A percentile compares a stretch with the other conserved stretches of the same genome.
phyloP scores from a whole-genome alignment of 768 basidiomycete genomes.

The Lentinus brumalis region DNA sequence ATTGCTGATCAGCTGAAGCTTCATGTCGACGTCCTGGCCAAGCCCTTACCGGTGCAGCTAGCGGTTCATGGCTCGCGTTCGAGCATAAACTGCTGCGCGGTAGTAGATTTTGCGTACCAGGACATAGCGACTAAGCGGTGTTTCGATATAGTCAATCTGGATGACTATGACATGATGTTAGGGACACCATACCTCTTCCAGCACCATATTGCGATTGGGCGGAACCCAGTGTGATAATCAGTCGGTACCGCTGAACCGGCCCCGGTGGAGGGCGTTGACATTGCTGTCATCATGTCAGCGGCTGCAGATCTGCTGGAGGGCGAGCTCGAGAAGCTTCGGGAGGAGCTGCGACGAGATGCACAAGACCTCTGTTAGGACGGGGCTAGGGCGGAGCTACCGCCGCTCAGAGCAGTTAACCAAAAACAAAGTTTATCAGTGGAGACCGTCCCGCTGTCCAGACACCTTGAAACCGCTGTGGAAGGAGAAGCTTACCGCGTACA shows the following conservation, averaged over 20 bases:
- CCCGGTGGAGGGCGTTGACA: slow-evolving; percentile 7
- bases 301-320: slow-evolving; percentile 13
- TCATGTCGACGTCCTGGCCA: slow-evolving; percentile 10
- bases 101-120: slow-evolving; percentile 9
- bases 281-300: slow-evolving; percentile 1
- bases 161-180: slow-evolving; percentile 31
- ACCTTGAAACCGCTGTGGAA: slow-evolving; percentile 28
- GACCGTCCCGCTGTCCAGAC: slow-evolving; percentile 38
- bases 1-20: slow-evolving; percentile 32
- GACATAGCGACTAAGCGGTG: neutral
- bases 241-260: neutral
- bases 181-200: slow-evolving; percentile 32
- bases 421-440: slow-evolving; percentile 30
- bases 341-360: slow-evolving; percentile 17
- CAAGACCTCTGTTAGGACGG: slow-evolving; percentile 17
- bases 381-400: slow-evolving; percentile 17
- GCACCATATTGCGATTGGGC: slow-evolving; percentile 12
- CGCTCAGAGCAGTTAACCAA: slow-evolving; percentile 26
- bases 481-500: slow-evolving; percentile 33
- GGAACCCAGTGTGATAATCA: slow-evolving; percentile 11
- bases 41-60: slow-evolving; percentile 31
- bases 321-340: slow-evolving; percentile 15
- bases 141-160: slow-evolving; percentile 16
- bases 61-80: slow-evolving; percentile 34
- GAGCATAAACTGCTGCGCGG: slow-evolving; percentile 25